A percentile compares a stretch with the other conserved stretches of the same genome.
Conservation (phyloP, 1,284 basidiomycete species). For the Ustilago xerochloae region DNA sequence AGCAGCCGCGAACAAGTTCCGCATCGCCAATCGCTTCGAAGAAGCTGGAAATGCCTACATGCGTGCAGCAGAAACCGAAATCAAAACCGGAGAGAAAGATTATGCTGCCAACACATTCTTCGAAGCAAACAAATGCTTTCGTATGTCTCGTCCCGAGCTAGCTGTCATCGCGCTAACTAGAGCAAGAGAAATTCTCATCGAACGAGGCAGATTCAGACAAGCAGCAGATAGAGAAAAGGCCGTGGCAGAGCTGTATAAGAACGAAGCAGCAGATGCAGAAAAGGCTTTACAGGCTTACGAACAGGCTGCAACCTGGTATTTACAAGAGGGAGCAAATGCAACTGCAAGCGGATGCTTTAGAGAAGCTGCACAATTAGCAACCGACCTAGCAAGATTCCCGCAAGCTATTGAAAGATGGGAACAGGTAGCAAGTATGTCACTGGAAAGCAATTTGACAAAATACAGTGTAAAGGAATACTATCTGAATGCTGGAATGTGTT, state of each 20-base stretch:
- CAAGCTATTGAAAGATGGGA: conserved; percentile 89
- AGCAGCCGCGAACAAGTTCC: conserved; percentile 94
- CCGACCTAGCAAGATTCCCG: conserved; percentile 85
- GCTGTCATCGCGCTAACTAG: conserved; percentile 89
- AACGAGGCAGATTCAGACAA: conserved; percentile 91
- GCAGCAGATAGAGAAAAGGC: conserved; percentile 91
- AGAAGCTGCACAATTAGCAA: conserved; percentile 93
- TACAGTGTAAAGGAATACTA: conserved; percentile 99
- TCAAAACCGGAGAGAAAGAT: conserved; percentile 64
- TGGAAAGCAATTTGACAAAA: conserved; percentile 88
- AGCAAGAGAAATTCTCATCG: conserved; percentile 84
- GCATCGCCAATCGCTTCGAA: conserved; percentile 90
- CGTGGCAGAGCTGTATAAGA: conserved; percentile 90
- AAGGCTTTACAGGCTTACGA: conserved; percentile 90
- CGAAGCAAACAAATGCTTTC: conserved; percentile 67
- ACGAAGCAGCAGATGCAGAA: conserved; percentile 77
- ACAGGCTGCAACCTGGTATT: conserved; percentile 96
- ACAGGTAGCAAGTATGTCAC: conserved; percentile 86
- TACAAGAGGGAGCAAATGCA: conserved; percentile 92
- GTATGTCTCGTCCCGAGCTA: conserved; percentile 69
- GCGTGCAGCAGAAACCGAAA: conserved; percentile 64
- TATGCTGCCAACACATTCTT: conserved; percentile 67
- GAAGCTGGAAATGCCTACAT: conserved; percentile 79
- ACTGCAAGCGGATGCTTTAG: conserved; percentile 96
- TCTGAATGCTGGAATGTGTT: conserved; percentile 87